phyloP scores from a whole-genome alignment of 2,329 filamentous ascomycete genomes.

The Sphaerostilbella broomeana region DNA sequence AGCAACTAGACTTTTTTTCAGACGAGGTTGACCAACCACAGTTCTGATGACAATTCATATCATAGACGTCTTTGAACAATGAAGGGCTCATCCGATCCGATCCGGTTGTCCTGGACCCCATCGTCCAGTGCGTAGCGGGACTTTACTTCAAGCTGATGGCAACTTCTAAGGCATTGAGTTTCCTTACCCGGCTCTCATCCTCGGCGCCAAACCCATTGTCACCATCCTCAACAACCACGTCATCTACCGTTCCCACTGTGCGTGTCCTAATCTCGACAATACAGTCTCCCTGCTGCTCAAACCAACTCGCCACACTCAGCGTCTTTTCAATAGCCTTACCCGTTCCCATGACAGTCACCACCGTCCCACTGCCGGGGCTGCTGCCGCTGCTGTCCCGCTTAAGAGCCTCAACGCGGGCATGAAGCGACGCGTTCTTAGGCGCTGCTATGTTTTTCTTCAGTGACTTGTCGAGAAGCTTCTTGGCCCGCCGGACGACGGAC shows the following conservation, averaged over 20 bases:
- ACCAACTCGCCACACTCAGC: slow-evolving; percentile 56
- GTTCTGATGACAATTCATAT: too few relatives aligned
- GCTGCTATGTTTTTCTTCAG: slow-evolving; percentile 38
- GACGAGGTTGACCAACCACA: too few relatives aligned
- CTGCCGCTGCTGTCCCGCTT: slow-evolving; percentile 26
- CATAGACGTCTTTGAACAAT: too few relatives aligned
- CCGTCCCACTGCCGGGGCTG: slow-evolving; percentile 24
- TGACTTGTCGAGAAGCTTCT: slow-evolving; percentile 53
- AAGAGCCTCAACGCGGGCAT: slow-evolving; percentile 39
- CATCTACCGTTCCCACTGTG: slow-evolving; percentile 60
- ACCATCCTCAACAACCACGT: slow-evolving; percentile 43
- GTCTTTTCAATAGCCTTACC: slow-evolving; percentile 61
- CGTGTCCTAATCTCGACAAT: slow-evolving; percentile 54
- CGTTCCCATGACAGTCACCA: slow-evolving; percentile 56
- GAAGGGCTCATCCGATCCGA: too few relatives aligned
- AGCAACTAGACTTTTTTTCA: too few relatives aligned
- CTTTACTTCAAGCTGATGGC: slow-evolving; percentile 40
- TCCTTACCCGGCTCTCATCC: slow-evolving; percentile 37
- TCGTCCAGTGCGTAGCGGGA: too few relatives aligned
- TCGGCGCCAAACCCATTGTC: slow-evolving; percentile 25
- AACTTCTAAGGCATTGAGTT: slow-evolving; percentile 46
- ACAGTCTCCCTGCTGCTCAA: slow-evolving; percentile 55
- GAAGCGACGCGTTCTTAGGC: slow-evolving; percentile 40
- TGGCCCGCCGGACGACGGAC: slow-evolving; percentile 58
- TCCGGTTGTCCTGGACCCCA: too few relatives aligned